Evolutionary conservation across 2,329 filamentous ascomycete species (phyloP), one percentile per base, ranked within the genome.

Genomic region (Leptographium wingfieldii): DNA sequence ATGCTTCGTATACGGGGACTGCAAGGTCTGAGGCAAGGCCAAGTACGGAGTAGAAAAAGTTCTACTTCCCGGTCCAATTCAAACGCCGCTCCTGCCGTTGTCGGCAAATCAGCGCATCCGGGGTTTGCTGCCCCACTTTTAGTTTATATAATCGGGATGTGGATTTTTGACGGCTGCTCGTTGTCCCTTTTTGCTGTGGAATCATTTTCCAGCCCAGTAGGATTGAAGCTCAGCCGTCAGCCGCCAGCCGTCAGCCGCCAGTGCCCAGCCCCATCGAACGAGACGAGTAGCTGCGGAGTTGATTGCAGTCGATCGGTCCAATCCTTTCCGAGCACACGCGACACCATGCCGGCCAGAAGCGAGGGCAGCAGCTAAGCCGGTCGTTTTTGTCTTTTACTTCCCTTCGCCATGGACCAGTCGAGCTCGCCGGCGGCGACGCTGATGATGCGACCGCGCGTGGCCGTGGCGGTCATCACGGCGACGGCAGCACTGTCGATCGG

Each of bases 401-500:
- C 3, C 10, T 5, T 22, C 19, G 29, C 14, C 46, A 65, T 65
- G 65, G 63, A 64, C 53, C n/a, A 35, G 29, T 61, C 65, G 25
- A 54, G 55, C 46, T 53, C 61, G 10, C 56, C 52, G 31, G 16
- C 64, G 6, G 58, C 52, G 31, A 19, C 63, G 55, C 52, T 51
- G 35, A 58, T 65, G 29, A 22, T 62, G 56, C 62, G 64, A 59
- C 64, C 65, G 27, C 61, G 66, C 12, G 56, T 63, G 12, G 55
- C 59, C n/a, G 59, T 64, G 7, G 66, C 61, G 14, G 27, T 63
- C 16, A 56, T 67, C 53, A 58, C 61, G 1, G 59, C 62, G 1
- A 63, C 62, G 10, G 62, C 62, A 0, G 60, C 60, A n/a, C 49
- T 64, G 33, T 60, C 62, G 12, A 25, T 65, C 6, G 59, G 66